A percentile compares a stretch with the other conserved stretches of the same genome.
Evolutionary conservation across 2,329 filamentous ascomycete genomes (phyloP).

Genomic region (Penicillium sp.): DNA sequence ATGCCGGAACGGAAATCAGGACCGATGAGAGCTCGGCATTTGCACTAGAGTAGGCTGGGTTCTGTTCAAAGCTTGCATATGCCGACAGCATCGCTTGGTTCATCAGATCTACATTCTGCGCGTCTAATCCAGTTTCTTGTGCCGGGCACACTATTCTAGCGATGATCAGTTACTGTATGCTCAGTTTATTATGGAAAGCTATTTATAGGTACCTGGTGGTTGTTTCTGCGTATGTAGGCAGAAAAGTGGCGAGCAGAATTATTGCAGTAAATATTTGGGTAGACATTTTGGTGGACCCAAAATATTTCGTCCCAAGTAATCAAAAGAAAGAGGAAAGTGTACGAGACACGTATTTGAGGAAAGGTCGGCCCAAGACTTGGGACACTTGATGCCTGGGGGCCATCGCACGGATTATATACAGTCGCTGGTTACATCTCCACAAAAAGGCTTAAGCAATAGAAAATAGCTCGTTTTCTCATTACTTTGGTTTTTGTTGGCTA

Average conservation of each 20-base stretch:
- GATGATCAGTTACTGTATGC: background rate
- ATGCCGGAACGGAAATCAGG: background rate
- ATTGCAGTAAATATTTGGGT: background rate
- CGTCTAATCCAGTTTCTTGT: background rate
- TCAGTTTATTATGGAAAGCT: background rate
- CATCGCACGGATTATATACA: background rate
- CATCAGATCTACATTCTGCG: background rate
- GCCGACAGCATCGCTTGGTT: background rate
- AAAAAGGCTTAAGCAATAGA: background rate
- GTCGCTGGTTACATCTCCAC: background rate
- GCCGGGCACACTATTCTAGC: background rate
- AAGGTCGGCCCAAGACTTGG: constrained; percentile 40
- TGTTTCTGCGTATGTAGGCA: background rate
- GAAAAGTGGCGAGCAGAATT: background rate
- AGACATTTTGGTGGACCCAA: background rate
- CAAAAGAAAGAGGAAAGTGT: background rate
- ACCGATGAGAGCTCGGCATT: background rate
- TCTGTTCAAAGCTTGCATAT: background rate
- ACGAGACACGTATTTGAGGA: no score
- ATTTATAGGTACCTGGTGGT: background rate
- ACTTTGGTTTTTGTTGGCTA: background rate
- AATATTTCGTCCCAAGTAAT: background rate
- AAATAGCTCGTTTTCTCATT: background rate
- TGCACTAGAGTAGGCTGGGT: background rate
- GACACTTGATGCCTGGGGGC: constrained; percentile 62